Percentiles rank a stretch among this genome's conserved stretches.
phyloP scores from a whole-genome alignment of 495 filamentous ascomycete genomes.

The Aspergillus heteromorphus region DNA sequence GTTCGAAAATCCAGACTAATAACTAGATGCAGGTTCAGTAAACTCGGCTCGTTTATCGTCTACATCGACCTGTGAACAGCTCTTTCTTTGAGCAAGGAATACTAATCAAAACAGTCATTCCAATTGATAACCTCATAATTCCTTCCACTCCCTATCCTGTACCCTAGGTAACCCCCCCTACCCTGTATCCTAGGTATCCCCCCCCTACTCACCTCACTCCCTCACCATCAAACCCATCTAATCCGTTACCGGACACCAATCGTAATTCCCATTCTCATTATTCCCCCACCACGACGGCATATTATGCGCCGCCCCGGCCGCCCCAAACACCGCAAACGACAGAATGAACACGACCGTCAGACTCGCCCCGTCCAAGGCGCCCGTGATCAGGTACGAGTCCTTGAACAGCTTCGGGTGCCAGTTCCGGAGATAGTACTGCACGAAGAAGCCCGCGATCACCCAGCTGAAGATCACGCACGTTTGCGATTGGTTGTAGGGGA shows the following conservation, averaged over 20 bases:
- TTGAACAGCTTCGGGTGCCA: slow-evolving; percentile 46
- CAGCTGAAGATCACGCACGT: slow-evolving; percentile 32
- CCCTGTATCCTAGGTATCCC: no score
- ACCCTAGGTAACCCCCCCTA: no score
- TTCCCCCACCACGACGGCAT: slow-evolving; percentile 52
- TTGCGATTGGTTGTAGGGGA: slow-evolving; percentile 42
- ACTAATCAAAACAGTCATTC: no score
- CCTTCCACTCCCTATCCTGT: no score
- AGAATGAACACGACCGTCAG: slow-evolving; percentile 50
- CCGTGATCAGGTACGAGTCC: slow-evolving; percentile 52
- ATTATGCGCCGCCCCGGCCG: slow-evolving; percentile 21
- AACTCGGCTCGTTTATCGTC: no score
- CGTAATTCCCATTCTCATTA: not conserved
- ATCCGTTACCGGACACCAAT: not conserved
- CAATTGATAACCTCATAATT: no score
- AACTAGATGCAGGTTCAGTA: no score
- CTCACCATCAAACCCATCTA: no score
- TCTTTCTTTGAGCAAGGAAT: no score
- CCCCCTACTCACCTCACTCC: no score
- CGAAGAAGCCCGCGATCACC: slow-evolving; percentile 39
- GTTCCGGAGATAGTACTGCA: slow-evolving; percentile 50
- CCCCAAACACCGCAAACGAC: slow-evolving; percentile 55
- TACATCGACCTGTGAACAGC: no score
- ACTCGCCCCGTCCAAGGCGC: slow-evolving; percentile 51
- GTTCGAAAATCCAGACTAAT: no score